phyloP scores from a whole-genome alignment of 805 yeast genomes.

The Saccharomycopsis fodiens region DNA sequence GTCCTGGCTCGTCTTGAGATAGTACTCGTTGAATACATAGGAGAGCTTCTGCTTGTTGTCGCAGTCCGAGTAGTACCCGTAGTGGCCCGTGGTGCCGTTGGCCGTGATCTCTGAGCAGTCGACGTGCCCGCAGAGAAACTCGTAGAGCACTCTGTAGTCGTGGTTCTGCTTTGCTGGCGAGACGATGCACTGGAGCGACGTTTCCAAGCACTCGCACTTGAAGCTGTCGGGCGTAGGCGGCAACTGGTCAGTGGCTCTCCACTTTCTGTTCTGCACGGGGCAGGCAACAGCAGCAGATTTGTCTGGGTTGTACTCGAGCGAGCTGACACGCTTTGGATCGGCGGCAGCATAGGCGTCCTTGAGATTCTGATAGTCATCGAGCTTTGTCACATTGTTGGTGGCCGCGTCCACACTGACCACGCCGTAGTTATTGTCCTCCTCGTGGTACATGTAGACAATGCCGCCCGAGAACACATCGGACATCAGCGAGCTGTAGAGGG shows the following conservation, averaged over 20 bases:
- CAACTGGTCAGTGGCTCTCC: constrained; percentile 60
- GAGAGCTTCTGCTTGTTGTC: constrained; percentile 61
- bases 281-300: constrained; percentile 24
- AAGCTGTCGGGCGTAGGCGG: constrained; percentile 73
- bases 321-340: constrained; percentile 40
- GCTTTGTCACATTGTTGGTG: constrained; percentile 41
- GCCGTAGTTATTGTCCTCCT: constrained; percentile 80
- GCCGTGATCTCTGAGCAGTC: constrained; percentile 56
- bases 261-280: constrained; percentile 36
- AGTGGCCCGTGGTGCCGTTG: constrained; percentile 56
- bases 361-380: constrained; percentile 52
- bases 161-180: constrained; percentile 38
- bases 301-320: constrained; percentile 31
- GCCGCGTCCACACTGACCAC: constrained; percentile 50
- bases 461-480: constrained; percentile 93
- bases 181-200: constrained; percentile 54
- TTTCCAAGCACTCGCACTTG: constrained; percentile 55
- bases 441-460: constrained; percentile 84
- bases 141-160: constrained; percentile 56
- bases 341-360: constrained; percentile 45
- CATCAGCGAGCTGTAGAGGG: constrained; percentile 63
- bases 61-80: constrained; percentile 74
- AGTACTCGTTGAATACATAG: constrained; percentile 56
- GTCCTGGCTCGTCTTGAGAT: constrained; percentile 7
- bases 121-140: constrained; percentile 46